Conservation (phyloP, 495 filamentous ascomycete species). For the Neurospora sp. region DNA sequence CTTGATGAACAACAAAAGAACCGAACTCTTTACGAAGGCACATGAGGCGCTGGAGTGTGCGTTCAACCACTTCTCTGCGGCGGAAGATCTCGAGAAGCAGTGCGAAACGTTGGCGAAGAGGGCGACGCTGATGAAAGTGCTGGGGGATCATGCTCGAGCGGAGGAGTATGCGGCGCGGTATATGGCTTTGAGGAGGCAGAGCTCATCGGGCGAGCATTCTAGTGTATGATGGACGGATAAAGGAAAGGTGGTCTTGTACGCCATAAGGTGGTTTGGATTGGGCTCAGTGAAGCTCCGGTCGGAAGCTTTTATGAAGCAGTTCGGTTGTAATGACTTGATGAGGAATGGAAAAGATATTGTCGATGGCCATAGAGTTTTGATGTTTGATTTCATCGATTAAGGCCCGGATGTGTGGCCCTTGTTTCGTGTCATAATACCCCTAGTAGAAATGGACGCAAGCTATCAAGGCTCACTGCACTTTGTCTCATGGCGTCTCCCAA, state of each 20-base stretch:
- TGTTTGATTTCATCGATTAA: not conserved
- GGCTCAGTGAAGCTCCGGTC: not conserved
- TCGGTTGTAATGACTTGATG: not conserved
- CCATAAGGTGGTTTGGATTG: not conserved
- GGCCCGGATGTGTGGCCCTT: not conserved
- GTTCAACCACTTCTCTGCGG: slow-evolving; percentile 51
- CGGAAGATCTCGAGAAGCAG: slow-evolving; percentile 65
- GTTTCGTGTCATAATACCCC: not conserved
- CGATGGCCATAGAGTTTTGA: not conserved
- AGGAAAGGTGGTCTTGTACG: not conserved
- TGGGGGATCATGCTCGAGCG: slow-evolving; percentile 58
- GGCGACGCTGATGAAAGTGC: slow-evolving; percentile 64
- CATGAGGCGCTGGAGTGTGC: slow-evolving; percentile 59
- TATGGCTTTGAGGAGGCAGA: slow-evolving; percentile 43
- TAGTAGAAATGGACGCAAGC: not conserved
- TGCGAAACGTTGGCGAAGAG: slow-evolving; percentile 83
- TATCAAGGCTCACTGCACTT: not conserved
- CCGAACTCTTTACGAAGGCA: slow-evolving; percentile 53
- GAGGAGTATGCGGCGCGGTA: slow-evolving; percentile 70
- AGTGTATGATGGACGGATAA: not conserved
- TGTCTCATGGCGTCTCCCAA: not conserved
- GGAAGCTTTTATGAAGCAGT: not conserved
- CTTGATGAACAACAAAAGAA: slow-evolving; percentile 22
- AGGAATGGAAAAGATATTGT: not conserved
- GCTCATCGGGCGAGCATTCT: not conserved